Percentiles rank a stretch among this genome's conserved stretches.
Evolutionary conservation across 1,139 yeast species (phyloP).

Genomic region (Wickerhamomyces sp.): DNA sequence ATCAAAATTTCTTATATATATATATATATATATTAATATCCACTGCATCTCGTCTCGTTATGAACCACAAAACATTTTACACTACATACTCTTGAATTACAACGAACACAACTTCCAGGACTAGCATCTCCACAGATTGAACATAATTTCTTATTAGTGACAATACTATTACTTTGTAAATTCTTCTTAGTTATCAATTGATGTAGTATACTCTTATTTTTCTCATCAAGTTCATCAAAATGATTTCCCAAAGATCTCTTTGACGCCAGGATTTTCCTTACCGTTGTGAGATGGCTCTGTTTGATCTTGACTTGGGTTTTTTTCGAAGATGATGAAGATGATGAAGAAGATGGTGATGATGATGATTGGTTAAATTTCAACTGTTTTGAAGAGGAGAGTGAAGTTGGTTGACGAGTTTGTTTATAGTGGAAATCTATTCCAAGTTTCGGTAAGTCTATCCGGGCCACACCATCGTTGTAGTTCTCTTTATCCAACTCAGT

Average conservation of each 20-base stretch:
- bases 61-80: slow-evolving; percentile 35
- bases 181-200: slow-evolving; percentile 18
- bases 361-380: neutral
- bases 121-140: slow-evolving; percentile 39
- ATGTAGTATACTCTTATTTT: slow-evolving; percentile 20
- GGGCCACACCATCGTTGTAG: slow-evolving; percentile 28
- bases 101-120: slow-evolving; percentile 33
- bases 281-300: slow-evolving; percentile 19
- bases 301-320: slow-evolving; percentile 17
- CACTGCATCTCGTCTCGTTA: slow-evolving; percentile 35
- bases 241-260: slow-evolving; percentile 35
- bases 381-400: slow-evolving; percentile 8
- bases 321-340: slow-evolving; percentile 17
- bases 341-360: neutral
- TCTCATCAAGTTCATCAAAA: slow-evolving; percentile 30
- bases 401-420: slow-evolving; percentile 11
- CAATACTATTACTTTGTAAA: slow-evolving; percentile 15
- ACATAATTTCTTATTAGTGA: slow-evolving; percentile 34
- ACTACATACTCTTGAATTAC: slow-evolving; percentile 34
- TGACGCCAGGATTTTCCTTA: slow-evolving; percentile 32
- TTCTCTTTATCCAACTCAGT: slow-evolving; percentile 37
- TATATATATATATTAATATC: slow-evolving; percentile 7
- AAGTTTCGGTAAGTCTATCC: slow-evolving; percentile 33
- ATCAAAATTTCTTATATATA: too few relatives aligned
- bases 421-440: slow-evolving; percentile 24